These are phyloP conservation scores for Termitomyces sp. DNA, from an alignment of 768 basidiomycete species.

Conservation along the genomic window DNA sequence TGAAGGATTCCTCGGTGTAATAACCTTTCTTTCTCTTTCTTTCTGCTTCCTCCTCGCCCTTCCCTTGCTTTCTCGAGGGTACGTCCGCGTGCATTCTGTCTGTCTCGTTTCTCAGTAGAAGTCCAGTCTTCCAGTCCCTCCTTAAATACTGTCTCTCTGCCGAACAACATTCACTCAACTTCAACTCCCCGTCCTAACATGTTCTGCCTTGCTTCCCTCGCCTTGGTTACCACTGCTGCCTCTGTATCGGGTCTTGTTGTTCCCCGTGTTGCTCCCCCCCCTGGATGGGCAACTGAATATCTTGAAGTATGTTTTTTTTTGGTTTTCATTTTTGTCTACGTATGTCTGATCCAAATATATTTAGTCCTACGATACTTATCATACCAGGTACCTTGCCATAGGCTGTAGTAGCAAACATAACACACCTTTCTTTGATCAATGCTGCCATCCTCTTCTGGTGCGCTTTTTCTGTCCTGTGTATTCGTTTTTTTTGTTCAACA, in stretches of 20 bases:
- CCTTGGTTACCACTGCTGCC: constrained; percentile 33
- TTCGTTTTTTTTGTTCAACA: neutral
- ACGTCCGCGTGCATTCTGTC: constrained; percentile 27
- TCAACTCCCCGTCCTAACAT: constrained; percentile 25
- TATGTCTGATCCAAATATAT: neutral
- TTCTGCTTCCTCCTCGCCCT: constrained; percentile 18
- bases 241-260: constrained; percentile 34
- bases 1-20: constrained; percentile 12
- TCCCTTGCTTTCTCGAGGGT: constrained; percentile 19
- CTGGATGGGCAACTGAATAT: constrained; percentile 35
- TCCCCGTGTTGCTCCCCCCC: constrained; percentile 34
- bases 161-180: constrained; percentile 13
- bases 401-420: constrained; percentile 43
- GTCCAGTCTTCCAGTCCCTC: constrained; percentile 16
- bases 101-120: constrained; percentile 26
- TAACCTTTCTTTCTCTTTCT: constrained; percentile 14
- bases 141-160: constrained; percentile 18
- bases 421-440: constrained; percentile 55
- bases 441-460: constrained; percentile 70
- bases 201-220: constrained; percentile 33
- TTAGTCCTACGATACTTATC: constrained; percentile 51
- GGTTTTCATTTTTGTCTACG: neutral
- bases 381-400: constrained; percentile 56
- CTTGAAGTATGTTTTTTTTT: constrained; percentile 34
- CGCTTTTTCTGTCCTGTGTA: constrained; percentile 9